Conservation (phyloP, 805 yeast species). For the Metschnikowia shivogae region DNA sequence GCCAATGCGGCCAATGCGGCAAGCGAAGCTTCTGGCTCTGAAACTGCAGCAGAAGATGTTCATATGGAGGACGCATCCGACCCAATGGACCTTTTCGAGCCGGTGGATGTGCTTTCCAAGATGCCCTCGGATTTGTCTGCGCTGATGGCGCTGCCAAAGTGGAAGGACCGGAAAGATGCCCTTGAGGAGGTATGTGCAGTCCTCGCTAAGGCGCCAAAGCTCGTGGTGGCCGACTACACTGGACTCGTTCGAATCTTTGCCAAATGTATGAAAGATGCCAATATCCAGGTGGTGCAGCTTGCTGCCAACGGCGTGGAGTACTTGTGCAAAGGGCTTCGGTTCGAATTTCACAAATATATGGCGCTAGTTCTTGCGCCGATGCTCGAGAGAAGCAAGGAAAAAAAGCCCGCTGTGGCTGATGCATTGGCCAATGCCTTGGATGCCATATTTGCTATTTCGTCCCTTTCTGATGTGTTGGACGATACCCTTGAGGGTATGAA, state of each 20-base stretch:
- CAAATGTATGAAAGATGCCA: slow-evolving; percentile 83
- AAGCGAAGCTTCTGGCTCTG: slow-evolving; percentile 2
- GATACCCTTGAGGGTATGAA: slow-evolving; percentile 55
- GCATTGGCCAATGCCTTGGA: slow-evolving; percentile 66
- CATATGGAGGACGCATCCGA: slow-evolving; percentile 43
- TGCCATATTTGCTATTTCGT: slow-evolving; percentile 51
- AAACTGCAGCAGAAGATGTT: slow-evolving; percentile 9
- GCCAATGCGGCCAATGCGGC: slow-evolving; percentile 19
- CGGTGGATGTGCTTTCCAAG: slow-evolving; percentile 61
- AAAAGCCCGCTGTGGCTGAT: slow-evolving; percentile 71
- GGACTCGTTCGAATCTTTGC: slow-evolving; percentile 59
- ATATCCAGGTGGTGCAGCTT: slow-evolving; percentile 76
- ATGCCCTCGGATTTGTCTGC: slow-evolving; percentile 60
- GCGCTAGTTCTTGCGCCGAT: slow-evolving; percentile 53
- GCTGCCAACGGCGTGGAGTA: slow-evolving; percentile 64
- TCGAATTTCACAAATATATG: slow-evolving; percentile 52
- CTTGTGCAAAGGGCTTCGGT: slow-evolving; percentile 63
- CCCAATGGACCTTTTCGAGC: slow-evolving; percentile 67
- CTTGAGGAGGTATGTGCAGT: slow-evolving; percentile 57
- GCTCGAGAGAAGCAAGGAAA: slow-evolving; percentile 83
- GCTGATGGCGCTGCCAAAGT: slow-evolving; percentile 58
- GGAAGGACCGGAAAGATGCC: slow-evolving; percentile 91
- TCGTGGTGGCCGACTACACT: slow-evolving; percentile 58
- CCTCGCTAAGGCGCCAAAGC: slow-evolving; percentile 51
- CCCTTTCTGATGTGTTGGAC: slow-evolving; percentile 54